Conservation (phyloP, 371 early-diverging fungal species). For the Basidiobolus meristosporus region DNA sequence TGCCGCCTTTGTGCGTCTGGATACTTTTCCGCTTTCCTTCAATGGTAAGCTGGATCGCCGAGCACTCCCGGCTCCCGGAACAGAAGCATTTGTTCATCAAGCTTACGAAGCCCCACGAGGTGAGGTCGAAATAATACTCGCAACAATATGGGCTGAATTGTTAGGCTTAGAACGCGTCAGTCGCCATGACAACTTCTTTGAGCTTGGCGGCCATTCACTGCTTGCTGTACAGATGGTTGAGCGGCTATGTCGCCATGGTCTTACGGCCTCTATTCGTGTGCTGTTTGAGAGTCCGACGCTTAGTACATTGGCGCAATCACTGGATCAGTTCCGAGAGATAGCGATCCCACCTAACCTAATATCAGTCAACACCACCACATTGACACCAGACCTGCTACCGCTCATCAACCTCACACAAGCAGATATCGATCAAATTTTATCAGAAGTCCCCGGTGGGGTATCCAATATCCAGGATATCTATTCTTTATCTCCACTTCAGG, state of each 20-base stretch:
- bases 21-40: neutral
- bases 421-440: slow-evolving; percentile 4
- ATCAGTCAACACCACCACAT: neutral
- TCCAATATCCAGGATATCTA: slow-evolving; percentile 7
- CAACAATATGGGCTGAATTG: neutral
- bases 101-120: slow-evolving; percentile 2
- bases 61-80: slow-evolving; percentile 2
- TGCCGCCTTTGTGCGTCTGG: slow-evolving; percentile 3
- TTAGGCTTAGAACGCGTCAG: neutral
- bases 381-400: slow-evolving; percentile 5
- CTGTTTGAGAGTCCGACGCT: slow-evolving; percentile 3
- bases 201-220: slow-evolving; percentile 2
- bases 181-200: slow-evolving; percentile 6
- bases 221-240: neutral
- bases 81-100: neutral
- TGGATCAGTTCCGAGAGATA: neutral
- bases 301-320: neutral
- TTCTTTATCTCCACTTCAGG: slow-evolving; percentile 5
- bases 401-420: slow-evolving; percentile 4
- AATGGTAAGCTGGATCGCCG: slow-evolving; percentile 4
- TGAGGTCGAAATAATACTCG: neutral
- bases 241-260: neutral
- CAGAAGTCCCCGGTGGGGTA: slow-evolving; percentile 2
- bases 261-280: slow-evolving; percentile 2
- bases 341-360: slow-evolving; percentile 3